Evolutionary conservation across 176 grass and related monocot species (phyloP).

Genomic region (Hordeum marinum): DNA sequence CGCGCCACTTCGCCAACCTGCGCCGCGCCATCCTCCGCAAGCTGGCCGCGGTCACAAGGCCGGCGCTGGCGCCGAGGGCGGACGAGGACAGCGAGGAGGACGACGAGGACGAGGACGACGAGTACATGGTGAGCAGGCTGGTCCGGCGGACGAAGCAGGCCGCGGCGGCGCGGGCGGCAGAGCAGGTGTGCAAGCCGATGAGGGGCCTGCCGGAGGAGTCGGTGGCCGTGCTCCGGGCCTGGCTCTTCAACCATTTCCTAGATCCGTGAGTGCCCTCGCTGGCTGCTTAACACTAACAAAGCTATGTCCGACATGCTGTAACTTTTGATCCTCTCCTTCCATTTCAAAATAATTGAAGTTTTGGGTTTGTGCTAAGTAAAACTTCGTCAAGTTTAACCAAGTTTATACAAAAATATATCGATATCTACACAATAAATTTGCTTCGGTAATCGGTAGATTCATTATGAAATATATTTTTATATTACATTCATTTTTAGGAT

Average conservation of each 20-base stretch:
- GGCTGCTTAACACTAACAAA: neutral
- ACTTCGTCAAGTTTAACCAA: too few relatives aligned
- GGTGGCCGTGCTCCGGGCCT: slow-evolving; percentile 71
- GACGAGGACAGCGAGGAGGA: neutral
- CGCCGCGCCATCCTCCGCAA: slow-evolving; percentile 63
- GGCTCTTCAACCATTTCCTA: slow-evolving; percentile 95
- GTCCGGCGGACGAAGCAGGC: slow-evolving; percentile 42
- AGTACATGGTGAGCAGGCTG: slow-evolving; percentile 28
- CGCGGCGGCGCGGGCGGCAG: slow-evolving; percentile 48
- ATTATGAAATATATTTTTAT: too few relatives aligned
- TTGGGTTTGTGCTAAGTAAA: too few relatives aligned
- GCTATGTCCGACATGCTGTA: too few relatives aligned
- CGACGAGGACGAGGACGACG: neutral
- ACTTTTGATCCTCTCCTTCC: too few relatives aligned
- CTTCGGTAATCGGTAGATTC: too few relatives aligned
- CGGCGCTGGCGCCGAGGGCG: slow-evolving; percentile 16
- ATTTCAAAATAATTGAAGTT: too few relatives aligned
- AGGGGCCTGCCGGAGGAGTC: slow-evolving; percentile 80
- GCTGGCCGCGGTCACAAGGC: slow-evolving; percentile 20
- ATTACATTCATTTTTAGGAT: too few relatives aligned
- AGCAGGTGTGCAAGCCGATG: slow-evolving; percentile 70
- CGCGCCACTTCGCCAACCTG: slow-evolving; percentile 77
- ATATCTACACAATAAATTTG: too few relatives aligned
- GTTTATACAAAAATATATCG: too few relatives aligned
- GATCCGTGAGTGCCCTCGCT: slow-evolving; percentile 63